Evolutionary conservation across 2,329 filamentous ascomycete species (phyloP), one percentile per base, ranked within the genome.

Genomic region (Dendrostoma leiphaemia): DNA sequence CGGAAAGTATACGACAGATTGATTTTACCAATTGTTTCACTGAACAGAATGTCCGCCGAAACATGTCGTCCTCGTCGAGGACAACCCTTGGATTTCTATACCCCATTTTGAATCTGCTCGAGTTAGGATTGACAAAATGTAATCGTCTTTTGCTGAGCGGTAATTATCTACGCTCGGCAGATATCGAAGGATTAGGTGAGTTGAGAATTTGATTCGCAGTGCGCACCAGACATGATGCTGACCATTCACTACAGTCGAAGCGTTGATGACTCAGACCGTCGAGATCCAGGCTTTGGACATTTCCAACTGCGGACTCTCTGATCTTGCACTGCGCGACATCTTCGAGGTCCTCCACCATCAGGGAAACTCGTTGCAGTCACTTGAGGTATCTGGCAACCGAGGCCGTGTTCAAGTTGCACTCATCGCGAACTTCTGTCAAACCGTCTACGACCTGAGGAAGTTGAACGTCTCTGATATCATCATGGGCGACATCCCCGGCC

Each of bases 381-480:
- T 84, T 9, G 74, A 83, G 49, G 74, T 79, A 1, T 82, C 80
- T 4, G 72, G 77, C 32, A 84, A 83, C 53, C 70, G 74, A 21
- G 78, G 80, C 12, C 73, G 75, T 6, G 71, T 81, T 24, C 74
- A 76, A 3, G 75, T 76, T n/a, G 68, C 71, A n/a, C 65, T 74
- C 34, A 66, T 81, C 1, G 70, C 74, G 7, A 64, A 71, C 17
- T 72, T 78, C 3, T 67, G 82, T 6, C 66, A 68, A 13, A 71
- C 74, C 28, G 69, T 80, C 19, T 65, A 61, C 7, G 69, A 70
- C n/a, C 64, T 83, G 40, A 73, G 69, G 34, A 73, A 72, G 56
- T 65, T 84, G 26, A 79, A 78, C 43, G 73, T 83, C 29, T 71
- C 76, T 3, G 77, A 78, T 44, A 77, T 77, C 34, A 72, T 82